A percentile compares a stretch with the other conserved stretches of the same genome.
These are phyloP conservation scores for Fomitopsis serialis DNA, from an alignment of 768 basidiomycete species.

Conservation along the genomic window DNA sequence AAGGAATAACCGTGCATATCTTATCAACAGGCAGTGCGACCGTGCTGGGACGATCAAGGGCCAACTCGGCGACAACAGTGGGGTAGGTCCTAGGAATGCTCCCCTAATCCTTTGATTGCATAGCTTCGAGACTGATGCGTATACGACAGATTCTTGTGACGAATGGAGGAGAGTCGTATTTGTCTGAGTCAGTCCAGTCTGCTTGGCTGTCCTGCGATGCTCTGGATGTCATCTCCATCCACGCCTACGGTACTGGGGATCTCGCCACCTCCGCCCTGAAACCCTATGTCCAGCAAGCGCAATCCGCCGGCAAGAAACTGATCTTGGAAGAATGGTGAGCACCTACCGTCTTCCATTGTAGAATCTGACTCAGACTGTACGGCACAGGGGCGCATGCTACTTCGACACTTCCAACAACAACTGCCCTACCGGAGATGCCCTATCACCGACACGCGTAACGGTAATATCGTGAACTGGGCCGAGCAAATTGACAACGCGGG, in stretches of 20 bases:
- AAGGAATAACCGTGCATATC: neutral
- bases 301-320: slow-evolving; percentile 30
- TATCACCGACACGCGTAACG: slow-evolving; percentile 24
- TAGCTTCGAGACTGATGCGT: too few relatives aligned
- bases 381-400: slow-evolving; percentile 22
- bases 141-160: slow-evolving; percentile 20
- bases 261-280: slow-evolving; percentile 17
- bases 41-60: slow-evolving; percentile 21
- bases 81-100: slow-evolving; percentile 5
- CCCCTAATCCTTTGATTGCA: neutral
- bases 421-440: slow-evolving; percentile 20
- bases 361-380: too few relatives aligned
- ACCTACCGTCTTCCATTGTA: neutral
- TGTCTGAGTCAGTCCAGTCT: slow-evolving; percentile 23
- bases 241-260: slow-evolving; percentile 31
- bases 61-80: slow-evolving; percentile 17
- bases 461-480: slow-evolving; percentile 29
- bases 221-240: slow-evolving; percentile 32
- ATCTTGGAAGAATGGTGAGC: slow-evolving; percentile 31
- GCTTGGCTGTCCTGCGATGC: slow-evolving; percentile 18
- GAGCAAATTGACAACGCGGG: slow-evolving; percentile 28
- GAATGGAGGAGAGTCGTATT: slow-evolving; percentile 25
- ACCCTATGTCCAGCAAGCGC: slow-evolving; percentile 24
- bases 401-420: slow-evolving; percentile 21
- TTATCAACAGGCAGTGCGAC: slow-evolving; percentile 21